A percentile compares a stretch with the other conserved stretches of the same genome.
Conservation (phyloP, 1,139 yeast species). For the Eremothecium gossypii region DNA sequence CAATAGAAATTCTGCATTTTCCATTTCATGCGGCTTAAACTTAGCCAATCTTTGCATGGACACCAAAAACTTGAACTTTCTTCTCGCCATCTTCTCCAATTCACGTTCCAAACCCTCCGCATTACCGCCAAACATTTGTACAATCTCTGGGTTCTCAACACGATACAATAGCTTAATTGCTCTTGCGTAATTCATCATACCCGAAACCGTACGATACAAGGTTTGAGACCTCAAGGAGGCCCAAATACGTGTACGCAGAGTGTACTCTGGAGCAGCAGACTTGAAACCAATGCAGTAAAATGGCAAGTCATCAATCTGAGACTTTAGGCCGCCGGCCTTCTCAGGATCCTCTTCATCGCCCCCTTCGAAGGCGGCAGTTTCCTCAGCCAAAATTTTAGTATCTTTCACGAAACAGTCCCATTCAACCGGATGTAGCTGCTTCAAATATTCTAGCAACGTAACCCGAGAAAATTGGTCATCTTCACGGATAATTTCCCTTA, state of each 20-base stretch:
- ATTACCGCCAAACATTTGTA: slow-evolving; percentile 96
- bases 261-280: slow-evolving; percentile 98
- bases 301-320: slow-evolving; percentile 93
- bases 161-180: slow-evolving; percentile 95
- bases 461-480: slow-evolving; percentile 98
- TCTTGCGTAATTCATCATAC: slow-evolving; percentile 98
- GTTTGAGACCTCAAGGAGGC: slow-evolving; percentile 98
- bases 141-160: slow-evolving; percentile 98
- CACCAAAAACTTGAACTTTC: slow-evolving; percentile 94
- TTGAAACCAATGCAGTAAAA: slow-evolving; percentile 99
- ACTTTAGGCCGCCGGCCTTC: slow-evolving; percentile 64
- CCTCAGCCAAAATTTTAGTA: slow-evolving; percentile 96
- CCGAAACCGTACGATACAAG: slow-evolving; percentile 94
- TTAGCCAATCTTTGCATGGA: slow-evolving; percentile 98
- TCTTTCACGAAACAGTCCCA: slow-evolving; percentile 99
- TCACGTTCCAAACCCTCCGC: slow-evolving; percentile 93
- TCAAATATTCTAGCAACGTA: slow-evolving; percentile 88
- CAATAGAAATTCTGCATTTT: slow-evolving; percentile 93
- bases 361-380: slow-evolving; percentile 80
- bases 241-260: slow-evolving; percentile 97
- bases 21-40: slow-evolving; percentile 95
- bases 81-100: slow-evolving; percentile 97
- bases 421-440: slow-evolving; percentile 96
- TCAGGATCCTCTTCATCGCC: slow-evolving; percentile 55
- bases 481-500: slow-evolving; percentile 96